phyloP scores from a whole-genome alignment of 495 filamentous ascomycete species.

The Cenococcum geophilum region DNA sequence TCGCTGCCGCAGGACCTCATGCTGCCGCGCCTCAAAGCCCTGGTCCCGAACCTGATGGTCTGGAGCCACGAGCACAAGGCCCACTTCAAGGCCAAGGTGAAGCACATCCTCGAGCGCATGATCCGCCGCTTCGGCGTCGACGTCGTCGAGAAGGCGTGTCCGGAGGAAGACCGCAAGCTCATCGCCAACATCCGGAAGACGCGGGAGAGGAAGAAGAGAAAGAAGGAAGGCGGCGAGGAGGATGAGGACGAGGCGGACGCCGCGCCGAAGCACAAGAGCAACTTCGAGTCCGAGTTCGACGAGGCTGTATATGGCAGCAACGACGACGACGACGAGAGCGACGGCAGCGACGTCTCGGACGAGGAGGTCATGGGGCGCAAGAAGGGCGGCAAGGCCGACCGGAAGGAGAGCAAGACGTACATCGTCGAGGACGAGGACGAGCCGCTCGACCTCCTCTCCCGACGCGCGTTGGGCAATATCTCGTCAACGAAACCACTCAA shows the following conservation, averaged over 20 bases:
- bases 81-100: slow-evolving; percentile 90
- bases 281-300: slow-evolving; percentile 88
- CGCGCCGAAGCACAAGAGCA: slow-evolving; percentile 41
- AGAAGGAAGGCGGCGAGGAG: slow-evolving; percentile 53
- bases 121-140: slow-evolving; percentile 83
- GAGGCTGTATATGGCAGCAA: slow-evolving; percentile 82
- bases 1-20: slow-evolving; percentile 71
- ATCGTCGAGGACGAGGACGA: slow-evolving; percentile 92
- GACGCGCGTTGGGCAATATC: slow-evolving; percentile 83
- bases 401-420: slow-evolving; percentile 45
- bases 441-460: slow-evolving; percentile 86
- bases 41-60: slow-evolving; percentile 84
- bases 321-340: slow-evolving; percentile 56
- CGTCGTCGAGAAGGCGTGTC: slow-evolving; percentile 64
- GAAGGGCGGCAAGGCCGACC: slow-evolving; percentile 47
- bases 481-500: slow-evolving; percentile 77
- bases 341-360: slow-evolving; percentile 48
- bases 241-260: slow-evolving; percentile 27
- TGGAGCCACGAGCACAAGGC: slow-evolving; percentile 98
- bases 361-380: slow-evolving; percentile 37
- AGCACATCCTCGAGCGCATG: slow-evolving; percentile 92
- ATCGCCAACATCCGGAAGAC: slow-evolving; percentile 91
- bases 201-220: slow-evolving; percentile 77
- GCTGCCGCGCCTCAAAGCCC: slow-evolving; percentile 59
- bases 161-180: slow-evolving; percentile 80